phyloP scores from a whole-genome alignment of 257 asterid species.

The Nicotiana otophora region DNA sequence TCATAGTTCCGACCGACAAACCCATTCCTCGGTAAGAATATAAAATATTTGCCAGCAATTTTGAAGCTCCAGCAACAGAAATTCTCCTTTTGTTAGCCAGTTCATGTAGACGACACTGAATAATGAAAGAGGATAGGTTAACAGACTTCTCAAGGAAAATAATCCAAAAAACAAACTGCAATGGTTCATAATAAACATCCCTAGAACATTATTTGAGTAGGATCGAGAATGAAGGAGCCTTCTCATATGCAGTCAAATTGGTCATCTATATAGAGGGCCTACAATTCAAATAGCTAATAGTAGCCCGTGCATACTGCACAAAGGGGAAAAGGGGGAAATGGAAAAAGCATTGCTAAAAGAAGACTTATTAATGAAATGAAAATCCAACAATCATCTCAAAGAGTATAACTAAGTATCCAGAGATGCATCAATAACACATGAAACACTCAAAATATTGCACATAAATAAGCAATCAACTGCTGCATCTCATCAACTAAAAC shows the following conservation, averaged over 20 bases:
- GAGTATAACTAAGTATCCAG: neutral
- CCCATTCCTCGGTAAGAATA: conserved; percentile 96
- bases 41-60: conserved; percentile 75
- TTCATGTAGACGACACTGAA: conserved; percentile 87
- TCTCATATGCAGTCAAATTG: neutral
- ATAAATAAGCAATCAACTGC: neutral
- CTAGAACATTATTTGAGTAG: neutral
- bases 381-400: neutral
- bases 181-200: neutral
- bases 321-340: neutral
- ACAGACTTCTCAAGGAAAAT: neutral
- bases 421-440: neutral
- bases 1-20: conserved; percentile 89
- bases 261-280: neutral
- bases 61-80: conserved; percentile 90
- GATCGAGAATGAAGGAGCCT: neutral
- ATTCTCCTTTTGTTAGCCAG: conserved; percentile 91
- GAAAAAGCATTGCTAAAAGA: neutral
- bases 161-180: neutral
- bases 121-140: neutral
- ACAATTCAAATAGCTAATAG: neutral
- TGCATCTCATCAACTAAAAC: neutral
- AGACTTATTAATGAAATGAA: neutral
- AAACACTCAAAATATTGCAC: neutral
- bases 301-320: neutral